Percentiles rank a stretch among this genome's conserved stretches.
Evolutionary conservation across 148 eudicot genomes (phyloP).

Genomic region (Vaccinium darrowii): DNA sequence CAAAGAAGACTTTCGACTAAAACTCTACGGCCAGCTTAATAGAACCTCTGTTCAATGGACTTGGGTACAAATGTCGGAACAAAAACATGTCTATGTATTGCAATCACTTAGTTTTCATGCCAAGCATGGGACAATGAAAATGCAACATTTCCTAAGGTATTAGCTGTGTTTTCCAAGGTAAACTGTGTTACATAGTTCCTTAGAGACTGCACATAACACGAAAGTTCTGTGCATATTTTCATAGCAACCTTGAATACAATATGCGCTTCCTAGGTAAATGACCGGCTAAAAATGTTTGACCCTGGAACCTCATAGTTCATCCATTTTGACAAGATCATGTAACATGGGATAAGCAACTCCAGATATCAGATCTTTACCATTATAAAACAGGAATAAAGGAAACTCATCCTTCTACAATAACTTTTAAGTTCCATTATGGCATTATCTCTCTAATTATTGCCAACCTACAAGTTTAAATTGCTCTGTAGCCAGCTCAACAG

Average conservation of each 20-base stretch:
- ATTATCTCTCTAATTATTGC: background rate
- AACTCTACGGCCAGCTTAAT: background rate
- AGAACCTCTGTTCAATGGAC: background rate
- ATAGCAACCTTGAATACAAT: background rate
- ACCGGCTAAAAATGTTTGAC: background rate
- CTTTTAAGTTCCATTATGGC: background rate
- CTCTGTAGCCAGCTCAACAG: background rate
- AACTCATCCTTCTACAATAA: background rate
- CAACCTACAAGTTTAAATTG: background rate
- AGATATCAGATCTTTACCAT: background rate
- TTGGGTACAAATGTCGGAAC: background rate
- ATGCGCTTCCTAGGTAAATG: background rate
- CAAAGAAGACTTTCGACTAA: background rate
- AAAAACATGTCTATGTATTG: background rate
- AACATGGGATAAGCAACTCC: background rate
- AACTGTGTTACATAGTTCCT: background rate
- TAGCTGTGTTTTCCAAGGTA: background rate
- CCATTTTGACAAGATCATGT: background rate
- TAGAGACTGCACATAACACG: background rate
- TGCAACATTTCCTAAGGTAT: background rate
- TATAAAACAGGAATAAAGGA: background rate
- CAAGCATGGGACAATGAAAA: background rate
- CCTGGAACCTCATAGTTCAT: background rate
- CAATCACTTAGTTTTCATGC: background rate
- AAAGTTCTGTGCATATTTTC: background rate